Base-by-base conservation (phyloP, 2,329 filamentous ascomycete species). In the Simplicillium aogashimaense region DNA sequence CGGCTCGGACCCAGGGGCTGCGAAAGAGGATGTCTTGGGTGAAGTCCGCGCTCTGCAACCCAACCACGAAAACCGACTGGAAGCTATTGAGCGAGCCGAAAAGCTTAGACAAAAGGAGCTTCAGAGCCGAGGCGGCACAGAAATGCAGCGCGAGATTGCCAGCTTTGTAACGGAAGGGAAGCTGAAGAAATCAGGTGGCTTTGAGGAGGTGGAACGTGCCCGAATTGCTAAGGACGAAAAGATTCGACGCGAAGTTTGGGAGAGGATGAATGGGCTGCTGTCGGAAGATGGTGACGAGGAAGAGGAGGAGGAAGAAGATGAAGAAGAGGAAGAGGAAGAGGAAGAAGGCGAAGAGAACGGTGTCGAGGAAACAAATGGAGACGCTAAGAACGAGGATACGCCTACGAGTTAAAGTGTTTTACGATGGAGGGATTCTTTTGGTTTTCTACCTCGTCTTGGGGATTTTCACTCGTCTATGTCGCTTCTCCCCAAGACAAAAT, bases 71-170 rank as follows among this genome's bases (percentile, higher is more conserved):
- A 80, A 86, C 50, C 76, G 92, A 29, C 70, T 98, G 1, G 92
- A 97, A 62, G 92, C 92, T 29, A 98, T 98, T 49, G 89, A 97
- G 60, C 80, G 92, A n/a, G 92, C 92, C 0, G 92, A 97, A 64
- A 92, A 89, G 65, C 73, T 88, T 7, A 75, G 92, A 16, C 85
- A 92, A 60, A 88, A 86, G 56, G 92, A 98, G 57, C 73, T 98
- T 1, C 84, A 86, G 57, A 81, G 69, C 46, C 76, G 92, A 3
- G 72, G 70, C 18, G 85, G 82, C 29, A 85, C 86, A 51, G 70
- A 74, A 25, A 82, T 98, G 54, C 86, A 85, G 58, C 85, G 85
- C 51, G 92, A 98, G 60, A 74, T 98, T 8, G 76, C 78, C 13
- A 74, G 65, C 28, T 98, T 97, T 56, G 90, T 97, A 2, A 76